Evolutionary conservation across 306 rosid genomes (phyloP), one percentile per base, ranked within the genome.

Genomic region (Dalbergia cultrata): DNA sequence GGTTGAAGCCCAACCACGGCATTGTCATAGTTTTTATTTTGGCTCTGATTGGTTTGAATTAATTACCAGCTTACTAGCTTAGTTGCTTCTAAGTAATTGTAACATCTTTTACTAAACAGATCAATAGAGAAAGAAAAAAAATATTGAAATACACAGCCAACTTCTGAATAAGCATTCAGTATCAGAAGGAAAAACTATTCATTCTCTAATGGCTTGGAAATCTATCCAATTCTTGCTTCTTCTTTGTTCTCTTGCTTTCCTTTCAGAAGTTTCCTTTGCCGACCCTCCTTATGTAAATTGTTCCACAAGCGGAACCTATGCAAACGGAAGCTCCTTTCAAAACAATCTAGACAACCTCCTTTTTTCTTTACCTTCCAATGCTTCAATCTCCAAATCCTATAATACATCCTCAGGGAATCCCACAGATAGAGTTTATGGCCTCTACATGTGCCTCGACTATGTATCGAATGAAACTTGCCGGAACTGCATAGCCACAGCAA

Each of bases 361-460:
- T 9, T 21, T 0, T 12, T 67, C 83, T 73, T 49, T 85, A 17
- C 69, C 91, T 26, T 58, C 80, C 16, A 82, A 82, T 43, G 80
- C 43, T 82, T 85, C 83, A 66, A 13, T 44, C 70, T 70, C 76
- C 63, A 87, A 81, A 66, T 84, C 60, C 37, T 50, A 70, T 5
- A 79, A 75, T 31, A 54, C 82, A 72, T 75, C 86, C 13, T 41
- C 17, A 21, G 88, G 90, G 10, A 67, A 13, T 59, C 68, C 50
- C 83, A 4, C 81, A n/a, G 70, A 62, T 16, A 56, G 63, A 69
- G 84, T 74, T 72, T 78, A 82, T 44, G 77, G 80, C 58, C 81
- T 76, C 74, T 82, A 76, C 85, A 85, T 88, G 89, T 85, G 91
- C 67, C 87, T 82, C 4, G 58, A 80, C 77, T 88, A 76, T 70